A percentile compares a stretch with the other conserved stretches of the same genome.
These are phyloP conservation scores for Ustilago esculenta DNA, from an alignment of 1,284 basidiomycete genomes.

Conservation along the genomic window DNA sequence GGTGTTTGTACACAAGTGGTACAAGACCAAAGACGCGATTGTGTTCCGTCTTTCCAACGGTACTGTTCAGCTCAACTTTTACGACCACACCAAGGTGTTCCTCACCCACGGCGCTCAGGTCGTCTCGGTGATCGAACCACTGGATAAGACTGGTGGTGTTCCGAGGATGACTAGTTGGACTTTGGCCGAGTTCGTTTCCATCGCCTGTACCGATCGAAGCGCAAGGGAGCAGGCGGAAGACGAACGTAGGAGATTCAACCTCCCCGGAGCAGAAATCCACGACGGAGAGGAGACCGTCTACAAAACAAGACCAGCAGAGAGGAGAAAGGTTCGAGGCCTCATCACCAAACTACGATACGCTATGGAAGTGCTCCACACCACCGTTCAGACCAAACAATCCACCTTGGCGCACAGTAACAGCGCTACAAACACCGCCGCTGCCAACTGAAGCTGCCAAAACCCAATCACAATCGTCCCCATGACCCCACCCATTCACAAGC, in stretches of 20 bases:
- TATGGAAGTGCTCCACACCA: slow-evolving; percentile 33
- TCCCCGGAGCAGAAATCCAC: not conserved
- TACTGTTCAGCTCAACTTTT: slow-evolving; percentile 97
- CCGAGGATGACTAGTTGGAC: slow-evolving; percentile 81
- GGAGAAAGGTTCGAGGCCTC: slow-evolving; percentile 29
- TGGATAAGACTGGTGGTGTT: slow-evolving; percentile 74
- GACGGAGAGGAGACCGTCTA: not conserved
- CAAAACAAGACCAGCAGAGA: slow-evolving; percentile 36
- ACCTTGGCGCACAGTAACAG: slow-evolving; percentile 6
- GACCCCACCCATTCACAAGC: too few species aligned
- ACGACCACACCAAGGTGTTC: slow-evolving; percentile 95
- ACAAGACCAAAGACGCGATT: slow-evolving; percentile 95
- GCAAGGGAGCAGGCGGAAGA: slow-evolving; percentile 39
- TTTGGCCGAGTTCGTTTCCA: slow-evolving; percentile 78
- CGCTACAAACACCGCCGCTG: not conserved
- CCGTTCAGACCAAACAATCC: slow-evolving; percentile 10
- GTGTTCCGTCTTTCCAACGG: slow-evolving; percentile 96
- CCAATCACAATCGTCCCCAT: too few species aligned
- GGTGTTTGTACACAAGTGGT: slow-evolving; percentile 94
- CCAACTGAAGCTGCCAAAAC: not conserved
- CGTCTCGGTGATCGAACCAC: slow-evolving; percentile 78
- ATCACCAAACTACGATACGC: slow-evolving; percentile 43
- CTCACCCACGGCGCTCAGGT: slow-evolving; percentile 81
- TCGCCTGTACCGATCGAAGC: slow-evolving; percentile 69
- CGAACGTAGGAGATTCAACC: slow-evolving; percentile 13